Evolutionary conservation across 768 basidiomycete genomes (phyloP).

Genomic region (Phaeotremella fagi): DNA sequence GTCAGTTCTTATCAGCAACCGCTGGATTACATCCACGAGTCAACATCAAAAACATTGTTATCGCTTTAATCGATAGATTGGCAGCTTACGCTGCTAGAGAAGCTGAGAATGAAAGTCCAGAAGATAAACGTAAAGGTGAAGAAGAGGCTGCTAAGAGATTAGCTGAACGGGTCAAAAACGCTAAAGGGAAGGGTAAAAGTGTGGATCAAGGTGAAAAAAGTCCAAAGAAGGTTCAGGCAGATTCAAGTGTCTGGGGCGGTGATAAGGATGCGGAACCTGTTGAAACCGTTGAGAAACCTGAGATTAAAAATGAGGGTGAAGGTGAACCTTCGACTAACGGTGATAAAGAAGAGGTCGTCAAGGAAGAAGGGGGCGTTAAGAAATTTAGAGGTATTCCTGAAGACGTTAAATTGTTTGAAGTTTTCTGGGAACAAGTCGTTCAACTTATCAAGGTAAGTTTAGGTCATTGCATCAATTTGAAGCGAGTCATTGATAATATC

Average conservation of each 20-base stretch:
- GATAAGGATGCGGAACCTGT: slow-evolving; percentile 1
- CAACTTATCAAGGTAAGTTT: slow-evolving; percentile 83
- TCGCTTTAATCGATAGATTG: slow-evolving; percentile 90
- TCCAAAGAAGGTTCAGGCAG: slow-evolving; percentile 15
- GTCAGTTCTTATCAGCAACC: slow-evolving; percentile 90
- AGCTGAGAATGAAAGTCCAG: slow-evolving; percentile 92
- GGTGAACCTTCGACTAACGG: slow-evolving; percentile 7
- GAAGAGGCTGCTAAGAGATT: slow-evolving; percentile 84
- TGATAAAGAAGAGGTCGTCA: slow-evolving; percentile 46
- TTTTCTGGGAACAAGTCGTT: slow-evolving; percentile 98
- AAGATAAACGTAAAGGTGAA: slow-evolving; percentile 86
- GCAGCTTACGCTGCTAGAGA: slow-evolving; percentile 95
- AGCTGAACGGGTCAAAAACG: slow-evolving; percentile 72
- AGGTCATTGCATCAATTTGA: neutral
- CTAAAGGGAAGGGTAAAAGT: slow-evolving; percentile 62
- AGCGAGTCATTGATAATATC: neutral
- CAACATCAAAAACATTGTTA: slow-evolving; percentile 97
- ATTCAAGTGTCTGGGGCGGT: slow-evolving; percentile 33
- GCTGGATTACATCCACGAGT: slow-evolving; percentile 96
- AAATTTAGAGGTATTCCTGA: slow-evolving; percentile 96
- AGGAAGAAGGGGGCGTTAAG: slow-evolving; percentile 48
- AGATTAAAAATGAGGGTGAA: slow-evolving; percentile 1
- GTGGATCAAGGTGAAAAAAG: slow-evolving; percentile 20
- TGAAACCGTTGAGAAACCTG: neutral
- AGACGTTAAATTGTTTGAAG: slow-evolving; percentile 91